Conservation (phyloP, 129 eudicot genomes). For the Arctium minus region DNA sequence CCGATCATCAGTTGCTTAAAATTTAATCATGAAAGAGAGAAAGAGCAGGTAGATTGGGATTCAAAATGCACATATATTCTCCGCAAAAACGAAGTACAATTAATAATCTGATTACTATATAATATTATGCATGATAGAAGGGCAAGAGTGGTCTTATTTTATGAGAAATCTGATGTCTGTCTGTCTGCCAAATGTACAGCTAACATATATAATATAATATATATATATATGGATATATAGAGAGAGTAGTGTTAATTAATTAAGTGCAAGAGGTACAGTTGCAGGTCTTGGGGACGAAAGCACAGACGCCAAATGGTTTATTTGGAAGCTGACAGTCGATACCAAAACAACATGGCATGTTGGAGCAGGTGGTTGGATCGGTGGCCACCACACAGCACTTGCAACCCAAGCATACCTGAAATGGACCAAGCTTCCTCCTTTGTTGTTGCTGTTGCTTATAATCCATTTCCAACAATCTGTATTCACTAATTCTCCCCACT, state of each 20-base stretch:
- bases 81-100: not conserved
- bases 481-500: slow-evolving; percentile 5
- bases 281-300: slow-evolving; percentile 49
- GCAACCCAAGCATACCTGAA: slow-evolving; percentile 45
- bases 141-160: not conserved
- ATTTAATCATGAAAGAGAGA: not conserved
- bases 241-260: no score
- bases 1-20: not conserved
- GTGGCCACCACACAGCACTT: slow-evolving; percentile 31
- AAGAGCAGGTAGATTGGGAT: not conserved
- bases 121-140: not conserved
- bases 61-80: not conserved
- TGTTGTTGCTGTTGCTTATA: not conserved
- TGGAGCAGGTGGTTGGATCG: slow-evolving; percentile 37
- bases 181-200: not conserved
- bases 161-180: not conserved
- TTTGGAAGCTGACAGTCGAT: slow-evolving; percentile 55
- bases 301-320: slow-evolving; percentile 49
- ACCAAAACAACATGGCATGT: slow-evolving; percentile 49
- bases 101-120: not conserved
- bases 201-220: no score
- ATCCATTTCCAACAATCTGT: not conserved
- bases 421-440: slow-evolving; percentile 30
- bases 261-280: slow-evolving; percentile 39
- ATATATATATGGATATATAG: no score